Conservation (phyloP, 2,329 filamentous ascomycete genomes). For the Lachnellula subtilissima region DNA sequence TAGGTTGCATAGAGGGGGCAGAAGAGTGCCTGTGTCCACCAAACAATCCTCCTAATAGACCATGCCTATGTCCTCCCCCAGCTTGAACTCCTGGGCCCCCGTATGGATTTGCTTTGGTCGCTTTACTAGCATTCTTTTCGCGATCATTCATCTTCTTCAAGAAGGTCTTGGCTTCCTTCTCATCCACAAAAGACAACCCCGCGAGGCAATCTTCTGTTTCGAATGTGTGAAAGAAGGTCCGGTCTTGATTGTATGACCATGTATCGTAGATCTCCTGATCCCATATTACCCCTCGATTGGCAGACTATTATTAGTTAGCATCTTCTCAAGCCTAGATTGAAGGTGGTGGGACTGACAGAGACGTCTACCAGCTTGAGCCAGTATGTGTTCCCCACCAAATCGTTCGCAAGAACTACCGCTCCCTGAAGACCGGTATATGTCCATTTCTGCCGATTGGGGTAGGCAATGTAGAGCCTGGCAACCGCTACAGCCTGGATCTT, state of each 20-base stretch:
- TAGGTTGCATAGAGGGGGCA: constrained; percentile 38
- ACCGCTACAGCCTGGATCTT: constrained; percentile 97
- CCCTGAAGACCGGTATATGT: constrained; percentile 91
- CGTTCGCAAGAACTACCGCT: constrained; percentile 85
- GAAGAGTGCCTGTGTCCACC: constrained; percentile 55
- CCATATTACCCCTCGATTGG: constrained; percentile 84
- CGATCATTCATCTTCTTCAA: constrained; percentile 96
- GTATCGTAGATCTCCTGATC: constrained; percentile 97
- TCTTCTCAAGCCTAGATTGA: not conserved
- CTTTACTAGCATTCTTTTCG: constrained; percentile 91
- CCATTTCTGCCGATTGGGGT: constrained; percentile 83
- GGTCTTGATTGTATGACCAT: constrained; percentile 93
- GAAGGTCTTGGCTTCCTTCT: constrained; percentile 96
- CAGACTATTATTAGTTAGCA: constrained; percentile 47
- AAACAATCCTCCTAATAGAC: constrained; percentile 57
- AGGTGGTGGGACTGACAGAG: constrained; percentile 57
- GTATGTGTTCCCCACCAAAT: constrained; percentile 90
- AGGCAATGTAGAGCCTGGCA: constrained; percentile 86
- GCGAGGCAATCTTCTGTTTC: constrained; percentile 90
- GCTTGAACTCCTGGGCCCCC: constrained; percentile 43
- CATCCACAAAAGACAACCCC: constrained; percentile 86
- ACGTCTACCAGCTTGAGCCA: constrained; percentile 98
- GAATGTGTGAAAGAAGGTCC: constrained; percentile 96
- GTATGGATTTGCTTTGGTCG: constrained; percentile 75
- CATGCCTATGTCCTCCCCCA: constrained; percentile 37